Percentiles rank a stretch among this genome's conserved stretches.
Evolutionary conservation across 2,329 filamentous ascomycete species (phyloP).

Genomic region (Pseudogymnoascus sp.): DNA sequence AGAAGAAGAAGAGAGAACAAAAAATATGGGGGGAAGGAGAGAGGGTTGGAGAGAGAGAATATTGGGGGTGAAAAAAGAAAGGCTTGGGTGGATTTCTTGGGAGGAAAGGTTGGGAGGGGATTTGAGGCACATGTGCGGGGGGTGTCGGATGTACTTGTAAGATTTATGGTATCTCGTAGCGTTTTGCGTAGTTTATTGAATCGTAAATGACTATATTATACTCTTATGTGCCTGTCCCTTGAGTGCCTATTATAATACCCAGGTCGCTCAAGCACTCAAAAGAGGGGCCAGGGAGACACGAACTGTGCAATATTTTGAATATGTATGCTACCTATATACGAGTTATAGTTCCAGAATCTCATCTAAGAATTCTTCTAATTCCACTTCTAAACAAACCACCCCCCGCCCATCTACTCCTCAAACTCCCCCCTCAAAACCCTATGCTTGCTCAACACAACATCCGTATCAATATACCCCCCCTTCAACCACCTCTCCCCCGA

Average conservation of each 20-base stretch:
- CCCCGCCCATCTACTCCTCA: neutral
- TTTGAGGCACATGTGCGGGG: neutral
- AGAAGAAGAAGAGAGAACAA: too few species aligned
- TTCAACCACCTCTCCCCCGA: conserved; percentile 71
- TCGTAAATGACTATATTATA: neutral
- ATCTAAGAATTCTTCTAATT: neutral
- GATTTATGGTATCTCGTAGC: neutral
- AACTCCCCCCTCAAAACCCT: conserved; percentile 28
- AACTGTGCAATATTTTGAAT: neutral
- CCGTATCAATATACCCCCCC: conserved; percentile 71
- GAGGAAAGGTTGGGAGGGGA: neutral
- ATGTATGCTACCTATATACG: neutral
- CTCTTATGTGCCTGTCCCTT: neutral
- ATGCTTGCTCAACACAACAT: conserved; percentile 47
- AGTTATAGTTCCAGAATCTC: neutral
- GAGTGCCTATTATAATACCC: neutral
- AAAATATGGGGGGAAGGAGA: neutral
- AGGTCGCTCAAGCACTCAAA: neutral
- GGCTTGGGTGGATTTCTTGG: neutral
- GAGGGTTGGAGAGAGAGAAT: neutral
- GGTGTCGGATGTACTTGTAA: neutral
- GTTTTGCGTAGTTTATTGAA: neutral
- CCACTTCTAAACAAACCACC: neutral
- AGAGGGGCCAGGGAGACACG: neutral
- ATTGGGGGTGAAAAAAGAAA: neutral